Base-by-base conservation (phyloP, 345 rosid species). In the Microcos paniculata region DNA sequence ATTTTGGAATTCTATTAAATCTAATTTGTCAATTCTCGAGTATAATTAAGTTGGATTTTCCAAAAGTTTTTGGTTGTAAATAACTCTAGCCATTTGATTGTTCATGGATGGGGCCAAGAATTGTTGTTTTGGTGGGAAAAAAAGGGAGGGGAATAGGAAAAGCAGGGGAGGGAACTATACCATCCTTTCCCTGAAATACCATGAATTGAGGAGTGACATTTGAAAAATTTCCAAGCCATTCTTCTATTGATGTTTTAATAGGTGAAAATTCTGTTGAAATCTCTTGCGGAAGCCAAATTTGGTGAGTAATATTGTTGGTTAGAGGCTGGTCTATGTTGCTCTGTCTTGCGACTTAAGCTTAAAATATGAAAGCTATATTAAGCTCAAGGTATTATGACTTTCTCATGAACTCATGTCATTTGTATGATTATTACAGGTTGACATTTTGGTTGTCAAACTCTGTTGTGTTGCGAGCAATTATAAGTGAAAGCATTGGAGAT, bases 361-460 rank as follows among this genome's bases (percentile, higher is more conserved):
- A 48, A 53, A 14, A 45, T 24, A 13, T 45, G 14, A 12, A 31
- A 42, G 61, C 61, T 33, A 33, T 33, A 23, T 1, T 26, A 45
- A 48, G 57, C 38, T 49, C 23, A 43, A 48, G 55, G n/a, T 55
- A 46, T 62, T 57, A 26, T 55, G 74, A 38, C 30, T 69, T 16
- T 4, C 76, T 59, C 9, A 33, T 64, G 19, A 70, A 57, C 53
- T 79, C 53, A 38, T 49, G 43, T 73, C 38, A 9, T 57, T 52
- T 21, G 42, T 56, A 58, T 59, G 38, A 80, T 52, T 26, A 80
- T 75, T 73, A 33, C 92, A 94, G 99, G 86, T 84, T 95, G 82
- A 92, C 97, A 72, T 95, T 91, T 84, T 95, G 99, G 99, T 76
- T 92, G 81, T 95, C 99, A 70, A 92, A 95, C 76, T 87, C 91